Conservation (phyloP, 306 rosid species). For the Vigna hirtella region DNA sequence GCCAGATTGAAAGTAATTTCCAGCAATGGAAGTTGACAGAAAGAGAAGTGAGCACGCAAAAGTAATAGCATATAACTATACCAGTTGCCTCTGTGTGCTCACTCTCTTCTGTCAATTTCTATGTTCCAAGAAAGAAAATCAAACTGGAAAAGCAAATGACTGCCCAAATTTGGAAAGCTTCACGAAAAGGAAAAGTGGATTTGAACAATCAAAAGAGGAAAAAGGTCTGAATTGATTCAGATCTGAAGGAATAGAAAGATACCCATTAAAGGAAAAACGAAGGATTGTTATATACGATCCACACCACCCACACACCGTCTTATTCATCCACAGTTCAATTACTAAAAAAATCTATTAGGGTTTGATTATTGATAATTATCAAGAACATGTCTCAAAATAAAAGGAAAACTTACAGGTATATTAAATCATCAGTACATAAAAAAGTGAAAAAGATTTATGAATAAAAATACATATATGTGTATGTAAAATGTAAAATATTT, state of each 20-base stretch:
- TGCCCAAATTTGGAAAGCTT: slow-evolving; percentile 37
- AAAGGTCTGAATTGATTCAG: slow-evolving; percentile 47
- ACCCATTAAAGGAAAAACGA: slow-evolving; percentile 44
- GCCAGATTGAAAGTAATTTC: slow-evolving; percentile 39
- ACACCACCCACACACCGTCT: slow-evolving; percentile 34
- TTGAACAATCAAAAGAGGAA: slow-evolving; percentile 11
- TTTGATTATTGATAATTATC: slow-evolving; percentile 8
- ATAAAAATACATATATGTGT: no score
- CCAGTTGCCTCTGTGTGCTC: slow-evolving; percentile 88
- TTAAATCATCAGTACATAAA: neutral
- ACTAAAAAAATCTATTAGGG: slow-evolving; percentile 54
- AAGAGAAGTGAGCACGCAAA: slow-evolving; percentile 95
- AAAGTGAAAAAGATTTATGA: neutral
- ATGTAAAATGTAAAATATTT: neutral
- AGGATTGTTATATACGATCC: neutral
- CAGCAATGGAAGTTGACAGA: slow-evolving; percentile 75
- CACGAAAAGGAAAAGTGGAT: neutral
- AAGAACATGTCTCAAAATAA: neutral
- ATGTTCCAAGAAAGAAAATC: slow-evolving; percentile 49
- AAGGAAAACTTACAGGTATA: neutral
- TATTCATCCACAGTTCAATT: slow-evolving; percentile 8
- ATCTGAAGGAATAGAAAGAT: slow-evolving; percentile 53
- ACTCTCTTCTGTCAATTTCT: slow-evolving; percentile 99
- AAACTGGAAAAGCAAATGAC: neutral
- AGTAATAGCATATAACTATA: slow-evolving; percentile 64